A percentile compares a stretch with the other conserved stretches of the same genome.
Evolutionary conservation across 768 basidiomycete genomes (phyloP).

Genomic region (Heimioporus sp.): DNA sequence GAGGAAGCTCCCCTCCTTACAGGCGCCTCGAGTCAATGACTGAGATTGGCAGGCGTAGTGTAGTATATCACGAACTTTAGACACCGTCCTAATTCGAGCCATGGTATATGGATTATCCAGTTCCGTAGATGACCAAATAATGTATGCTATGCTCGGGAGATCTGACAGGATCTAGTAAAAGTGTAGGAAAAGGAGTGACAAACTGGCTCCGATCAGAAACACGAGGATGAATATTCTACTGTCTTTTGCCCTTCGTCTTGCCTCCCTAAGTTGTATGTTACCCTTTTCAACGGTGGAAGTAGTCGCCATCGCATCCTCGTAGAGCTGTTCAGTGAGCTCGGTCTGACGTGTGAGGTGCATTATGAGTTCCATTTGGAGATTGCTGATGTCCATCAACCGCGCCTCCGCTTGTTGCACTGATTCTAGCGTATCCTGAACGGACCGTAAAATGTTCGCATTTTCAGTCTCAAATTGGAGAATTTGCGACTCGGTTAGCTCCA

Average conservation of each 20-base stretch:
- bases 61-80: background rate
- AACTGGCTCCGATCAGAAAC: slow-evolving; percentile 88
- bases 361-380: slow-evolving; percentile 90
- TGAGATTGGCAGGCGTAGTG: too few species aligned
- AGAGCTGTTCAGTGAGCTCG: slow-evolving; percentile 89
- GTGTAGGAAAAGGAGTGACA: slow-evolving; percentile 91
- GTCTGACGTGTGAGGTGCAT: slow-evolving; percentile 85
- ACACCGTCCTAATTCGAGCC: background rate
- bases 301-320: slow-evolving; percentile 90
- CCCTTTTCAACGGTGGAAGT: slow-evolving; percentile 86
- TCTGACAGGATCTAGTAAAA: slow-evolving; percentile 58
- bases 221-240: slow-evolving; percentile 86
- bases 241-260: slow-evolving; percentile 82
- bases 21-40: background rate
- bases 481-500: slow-evolving; percentile 82
- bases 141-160: slow-evolving; percentile 2
- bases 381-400: slow-evolving; percentile 87
- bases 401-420: slow-evolving; percentile 92
- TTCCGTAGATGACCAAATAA: slow-evolving; percentile 1
- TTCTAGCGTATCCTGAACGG: slow-evolving; percentile 82
- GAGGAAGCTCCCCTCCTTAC: slow-evolving; percentile 55
- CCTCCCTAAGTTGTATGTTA: slow-evolving; percentile 87
- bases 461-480: slow-evolving; percentile 93
- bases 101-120: background rate
- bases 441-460: slow-evolving; percentile 81